Conservation (phyloP, 208 protist species). For the Crithidia thermophila region DNA sequence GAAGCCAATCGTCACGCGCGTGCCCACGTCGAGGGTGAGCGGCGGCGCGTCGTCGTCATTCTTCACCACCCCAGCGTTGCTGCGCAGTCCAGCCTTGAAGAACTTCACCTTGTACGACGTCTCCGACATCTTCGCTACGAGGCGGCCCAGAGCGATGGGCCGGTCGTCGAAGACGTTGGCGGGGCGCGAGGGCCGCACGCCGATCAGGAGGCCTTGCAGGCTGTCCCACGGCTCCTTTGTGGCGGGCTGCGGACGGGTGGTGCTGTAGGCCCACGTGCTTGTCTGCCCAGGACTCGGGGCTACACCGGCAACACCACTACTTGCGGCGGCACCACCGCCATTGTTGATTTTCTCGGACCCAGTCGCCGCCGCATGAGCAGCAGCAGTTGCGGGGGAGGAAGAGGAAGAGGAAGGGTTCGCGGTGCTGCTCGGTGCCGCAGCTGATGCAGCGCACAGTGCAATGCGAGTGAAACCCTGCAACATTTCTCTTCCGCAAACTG, state of each 20-base stretch:
- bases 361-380: too few relatives aligned
- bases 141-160: constrained; percentile 56
- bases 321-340: neutral
- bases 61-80: constrained; percentile 2
- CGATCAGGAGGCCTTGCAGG: constrained; percentile 58
- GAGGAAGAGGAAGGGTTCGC: neutral
- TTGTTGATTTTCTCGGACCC: too few relatives aligned
- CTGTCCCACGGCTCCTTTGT: constrained; percentile 41
- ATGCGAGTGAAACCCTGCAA: constrained; percentile 9
- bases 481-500: constrained; percentile 5
- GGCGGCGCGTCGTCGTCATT: constrained; percentile 20
- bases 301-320: neutral
- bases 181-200: constrained; percentile 48
- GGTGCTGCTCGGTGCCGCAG: too few relatives aligned
- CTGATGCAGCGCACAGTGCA: constrained; percentile 6
- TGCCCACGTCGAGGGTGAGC: constrained; percentile 39
- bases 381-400: neutral
- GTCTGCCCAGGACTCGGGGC: neutral
- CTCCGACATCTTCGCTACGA: constrained; percentile 49
- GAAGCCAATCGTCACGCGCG: constrained; percentile 37
- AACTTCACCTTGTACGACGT: constrained; percentile 45
- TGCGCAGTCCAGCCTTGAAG: neutral
- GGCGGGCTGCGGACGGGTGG: constrained; percentile 16
- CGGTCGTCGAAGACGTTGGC: constrained; percentile 55
- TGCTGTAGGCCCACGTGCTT: constrained; percentile 11